A percentile compares a stretch with the other conserved stretches of the same genome.
These are phyloP conservation scores for Zygosaccharomyces rouxii DNA, from an alignment of 805 yeast species.

Conservation along the genomic window DNA sequence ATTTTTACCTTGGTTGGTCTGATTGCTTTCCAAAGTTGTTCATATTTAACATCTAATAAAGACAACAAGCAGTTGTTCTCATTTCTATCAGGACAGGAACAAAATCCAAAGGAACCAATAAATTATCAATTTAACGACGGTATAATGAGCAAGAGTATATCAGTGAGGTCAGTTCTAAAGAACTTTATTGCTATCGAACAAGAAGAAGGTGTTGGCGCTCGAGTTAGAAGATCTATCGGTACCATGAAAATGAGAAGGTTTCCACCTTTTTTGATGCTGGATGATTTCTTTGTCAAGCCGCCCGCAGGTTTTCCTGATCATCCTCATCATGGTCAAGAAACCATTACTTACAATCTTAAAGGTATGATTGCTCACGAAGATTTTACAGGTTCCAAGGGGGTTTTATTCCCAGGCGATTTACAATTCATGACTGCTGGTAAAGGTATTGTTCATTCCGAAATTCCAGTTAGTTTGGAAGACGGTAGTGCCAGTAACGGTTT, in stretches of 20 bases:
- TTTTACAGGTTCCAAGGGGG: slow-evolving; percentile 79
- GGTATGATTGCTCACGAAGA: slow-evolving; percentile 80
- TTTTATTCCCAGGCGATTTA: slow-evolving; percentile 73
- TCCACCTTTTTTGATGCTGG: slow-evolving; percentile 77
- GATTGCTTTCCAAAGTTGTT: slow-evolving; percentile 1
- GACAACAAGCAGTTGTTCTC: not conserved
- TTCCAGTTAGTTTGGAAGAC: slow-evolving; percentile 58
- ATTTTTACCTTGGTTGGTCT: not conserved
- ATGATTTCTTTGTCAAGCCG: slow-evolving; percentile 63
- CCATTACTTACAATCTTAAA: slow-evolving; percentile 61
- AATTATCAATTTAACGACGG: not conserved
- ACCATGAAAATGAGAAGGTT: slow-evolving; percentile 63
- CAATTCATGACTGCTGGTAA: slow-evolving; percentile 94
- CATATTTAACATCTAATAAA: slow-evolving; percentile 1
- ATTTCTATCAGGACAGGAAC: not conserved
- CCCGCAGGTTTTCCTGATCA: slow-evolving; percentile 80
- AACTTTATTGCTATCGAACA: slow-evolving; percentile 59
- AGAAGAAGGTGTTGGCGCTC: slow-evolving; percentile 85
- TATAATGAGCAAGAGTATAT: slow-evolving; percentile 13
- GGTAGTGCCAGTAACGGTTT: slow-evolving; percentile 57
- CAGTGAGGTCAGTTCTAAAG: slow-evolving; percentile 46
- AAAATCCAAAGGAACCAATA: not conserved
- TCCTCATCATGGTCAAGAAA: slow-evolving; percentile 80
- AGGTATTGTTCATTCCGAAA: slow-evolving; percentile 83
- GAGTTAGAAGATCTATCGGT: slow-evolving; percentile 78